These are phyloP conservation scores for Yamadazyma friedrichii DNA, from an alignment of 1,139 yeast species.

Conservation along the genomic window DNA sequence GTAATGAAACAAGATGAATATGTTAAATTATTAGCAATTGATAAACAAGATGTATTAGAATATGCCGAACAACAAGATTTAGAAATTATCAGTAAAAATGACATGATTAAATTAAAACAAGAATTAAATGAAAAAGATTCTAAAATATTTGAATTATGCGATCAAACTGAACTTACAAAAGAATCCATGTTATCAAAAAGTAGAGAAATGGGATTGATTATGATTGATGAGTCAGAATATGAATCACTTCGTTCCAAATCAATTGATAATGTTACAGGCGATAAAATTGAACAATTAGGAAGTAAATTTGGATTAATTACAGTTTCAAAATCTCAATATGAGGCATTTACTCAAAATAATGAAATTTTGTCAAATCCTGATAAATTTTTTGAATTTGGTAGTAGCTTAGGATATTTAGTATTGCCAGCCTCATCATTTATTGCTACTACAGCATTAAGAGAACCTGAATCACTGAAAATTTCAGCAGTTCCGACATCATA, in stretches of 20 bases:
- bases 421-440: constrained; percentile 57
- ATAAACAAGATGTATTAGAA: constrained; percentile 16
- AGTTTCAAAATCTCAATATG: constrained; percentile 38
- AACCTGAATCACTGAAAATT: constrained; percentile 56
- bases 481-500: constrained; percentile 64
- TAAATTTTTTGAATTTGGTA: constrained; percentile 33
- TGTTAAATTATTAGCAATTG: constrained; percentile 15
- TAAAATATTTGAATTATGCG: constrained; percentile 24
- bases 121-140: constrained; percentile 33
- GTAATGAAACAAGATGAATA: constrained; percentile 27
- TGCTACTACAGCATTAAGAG: constrained; percentile 57
- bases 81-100: constrained; percentile 23
- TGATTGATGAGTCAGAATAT: constrained; percentile 30
- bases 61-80: constrained; percentile 17
- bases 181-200: constrained; percentile 33
- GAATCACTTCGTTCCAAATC: constrained; percentile 23
- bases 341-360: constrained; percentile 17
- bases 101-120: constrained; percentile 31
- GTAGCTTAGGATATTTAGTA: constrained; percentile 46
- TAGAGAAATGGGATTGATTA: constrained; percentile 38
- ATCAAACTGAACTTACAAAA: constrained; percentile 17
- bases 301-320: constrained; percentile 36
- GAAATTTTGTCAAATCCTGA: constrained; percentile 21
- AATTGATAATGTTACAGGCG: constrained; percentile 16
- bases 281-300: constrained; percentile 13